Evolutionary conservation across 331 rosid genomes (phyloP).

Genomic region (Phaseolus coccineus): DNA sequence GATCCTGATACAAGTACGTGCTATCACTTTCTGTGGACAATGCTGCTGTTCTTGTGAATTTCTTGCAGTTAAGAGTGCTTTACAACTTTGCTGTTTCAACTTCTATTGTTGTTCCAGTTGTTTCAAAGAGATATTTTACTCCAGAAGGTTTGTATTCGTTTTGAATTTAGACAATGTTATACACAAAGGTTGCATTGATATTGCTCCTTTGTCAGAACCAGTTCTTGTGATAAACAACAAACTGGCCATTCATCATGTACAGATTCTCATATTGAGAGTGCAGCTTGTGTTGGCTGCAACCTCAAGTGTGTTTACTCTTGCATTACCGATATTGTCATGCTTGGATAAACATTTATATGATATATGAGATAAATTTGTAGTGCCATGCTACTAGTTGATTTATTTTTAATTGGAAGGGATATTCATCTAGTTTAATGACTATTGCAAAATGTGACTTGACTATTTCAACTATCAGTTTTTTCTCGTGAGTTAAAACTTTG

Average conservation of each 20-base stretch:
- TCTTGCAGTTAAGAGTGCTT: slow-evolving; percentile 42
- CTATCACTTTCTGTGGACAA: slow-evolving; percentile 12
- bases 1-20: slow-evolving; percentile 24
- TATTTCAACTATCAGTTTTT: neutral
- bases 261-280: neutral
- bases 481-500: neutral
- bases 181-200: slow-evolving; percentile 20
- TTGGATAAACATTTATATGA: neutral
- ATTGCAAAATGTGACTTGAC: neutral
- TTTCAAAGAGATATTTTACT: slow-evolving; percentile 30
- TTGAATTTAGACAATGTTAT: slow-evolving; percentile 27
- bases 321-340: neutral
- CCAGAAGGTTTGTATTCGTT: slow-evolving; percentile 4
- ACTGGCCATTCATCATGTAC: neutral
- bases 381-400: neutral
- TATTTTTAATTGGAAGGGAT: neutral
- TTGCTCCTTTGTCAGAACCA: slow-evolving; percentile 16
- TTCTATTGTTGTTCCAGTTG: slow-evolving; percentile 13
- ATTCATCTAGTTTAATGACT: neutral
- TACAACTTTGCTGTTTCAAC: slow-evolving; percentile 29
- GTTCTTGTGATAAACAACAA: slow-evolving; percentile 14
- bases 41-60: slow-evolving; percentile 42
- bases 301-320: neutral
- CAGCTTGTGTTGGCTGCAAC: neutral
- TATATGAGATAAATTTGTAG: slow-evolving; percentile 11